phyloP scores from a whole-genome alignment of 208 protist species.

The Phytomonas serpens region DNA sequence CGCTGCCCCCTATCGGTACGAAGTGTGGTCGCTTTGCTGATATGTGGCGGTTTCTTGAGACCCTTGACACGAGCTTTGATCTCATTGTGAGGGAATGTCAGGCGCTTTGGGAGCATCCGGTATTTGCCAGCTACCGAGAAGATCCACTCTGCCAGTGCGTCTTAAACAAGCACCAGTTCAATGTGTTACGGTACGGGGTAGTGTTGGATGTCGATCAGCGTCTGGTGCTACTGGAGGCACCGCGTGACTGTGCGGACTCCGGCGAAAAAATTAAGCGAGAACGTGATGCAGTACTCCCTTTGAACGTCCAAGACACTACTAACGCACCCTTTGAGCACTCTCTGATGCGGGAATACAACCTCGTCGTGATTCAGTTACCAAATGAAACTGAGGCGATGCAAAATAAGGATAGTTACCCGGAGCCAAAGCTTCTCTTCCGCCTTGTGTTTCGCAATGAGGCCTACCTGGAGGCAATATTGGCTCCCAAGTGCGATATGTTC shows the following conservation, averaged over 20 bases:
- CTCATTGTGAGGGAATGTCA: constrained; percentile 45
- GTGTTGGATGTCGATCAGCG: constrained; percentile 53
- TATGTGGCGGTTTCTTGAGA: background rate
- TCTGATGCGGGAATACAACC: constrained; percentile 65
- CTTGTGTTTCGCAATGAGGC: constrained; percentile 81
- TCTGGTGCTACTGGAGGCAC: constrained; percentile 56
- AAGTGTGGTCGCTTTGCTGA: background rate
- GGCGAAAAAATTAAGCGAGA: constrained; percentile 42
- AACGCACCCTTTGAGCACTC: constrained; percentile 37
- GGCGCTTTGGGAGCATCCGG: constrained; percentile 40
- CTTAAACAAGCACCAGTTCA: constrained; percentile 68
- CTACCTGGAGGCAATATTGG: constrained; percentile 19
- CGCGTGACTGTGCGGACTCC: constrained; percentile 37
- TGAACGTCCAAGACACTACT: constrained; percentile 20
- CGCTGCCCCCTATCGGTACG: background rate
- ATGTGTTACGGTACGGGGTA: constrained; percentile 77
- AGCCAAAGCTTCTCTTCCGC: constrained; percentile 48
- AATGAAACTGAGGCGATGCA: constrained; percentile 2
- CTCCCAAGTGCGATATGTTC: constrained; percentile 21
- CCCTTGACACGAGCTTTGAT: constrained; percentile 32
- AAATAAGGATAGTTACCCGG: constrained; percentile 6
- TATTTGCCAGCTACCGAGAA: constrained; percentile 35
- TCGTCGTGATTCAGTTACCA: constrained; percentile 68
- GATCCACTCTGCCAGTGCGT: constrained; percentile 47
- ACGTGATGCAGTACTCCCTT: constrained; percentile 41